Percentiles rank a stretch among this genome's conserved stretches.
Evolutionary conservation across 306 rosid species (phyloP).

Genomic region (Quercus alba): DNA sequence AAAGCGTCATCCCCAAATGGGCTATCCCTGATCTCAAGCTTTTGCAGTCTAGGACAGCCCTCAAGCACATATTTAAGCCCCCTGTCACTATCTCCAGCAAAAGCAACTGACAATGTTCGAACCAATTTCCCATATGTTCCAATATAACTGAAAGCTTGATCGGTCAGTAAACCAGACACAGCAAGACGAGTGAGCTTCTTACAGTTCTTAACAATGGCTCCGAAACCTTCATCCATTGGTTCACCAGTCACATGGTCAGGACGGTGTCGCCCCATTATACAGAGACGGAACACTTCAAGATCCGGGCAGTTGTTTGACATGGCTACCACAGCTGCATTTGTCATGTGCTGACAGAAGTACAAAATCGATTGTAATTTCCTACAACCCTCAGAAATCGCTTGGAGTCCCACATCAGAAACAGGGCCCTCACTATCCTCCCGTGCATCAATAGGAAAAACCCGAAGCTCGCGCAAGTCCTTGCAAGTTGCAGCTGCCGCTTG

Average conservation of each 20-base stretch:
- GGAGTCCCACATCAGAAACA: slow-evolving; percentile 76
- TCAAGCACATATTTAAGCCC: slow-evolving; percentile 63
- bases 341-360: slow-evolving; percentile 78
- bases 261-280: slow-evolving; percentile 70
- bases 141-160: slow-evolving; percentile 62
- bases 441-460: slow-evolving; percentile 66
- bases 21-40: slow-evolving; percentile 86
- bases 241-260: slow-evolving; percentile 55
- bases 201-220: slow-evolving; percentile 89
- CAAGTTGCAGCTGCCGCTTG: slow-evolving; percentile 80
- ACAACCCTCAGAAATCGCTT: slow-evolving; percentile 87
- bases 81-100: slow-evolving; percentile 72
- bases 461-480: slow-evolving; percentile 72
- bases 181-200: slow-evolving; percentile 91
- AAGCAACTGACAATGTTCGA: slow-evolving; percentile 82
- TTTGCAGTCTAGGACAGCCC: slow-evolving; percentile 77
- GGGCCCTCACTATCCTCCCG: slow-evolving; percentile 65
- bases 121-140: slow-evolving; percentile 71
- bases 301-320: slow-evolving; percentile 87
- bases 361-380: slow-evolving; percentile 66
- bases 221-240: slow-evolving; percentile 92
- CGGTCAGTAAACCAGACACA: slow-evolving; percentile 78
- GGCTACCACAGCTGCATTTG: slow-evolving; percentile 83
- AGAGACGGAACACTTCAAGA: slow-evolving; percentile 79
- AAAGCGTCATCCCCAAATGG: slow-evolving; percentile 83